Percentiles rank a stretch among this genome's conserved stretches.
Evolutionary conservation across 2,329 filamentous ascomycete genomes (phyloP).

Genomic region (Waltergamsia citrina): DNA sequence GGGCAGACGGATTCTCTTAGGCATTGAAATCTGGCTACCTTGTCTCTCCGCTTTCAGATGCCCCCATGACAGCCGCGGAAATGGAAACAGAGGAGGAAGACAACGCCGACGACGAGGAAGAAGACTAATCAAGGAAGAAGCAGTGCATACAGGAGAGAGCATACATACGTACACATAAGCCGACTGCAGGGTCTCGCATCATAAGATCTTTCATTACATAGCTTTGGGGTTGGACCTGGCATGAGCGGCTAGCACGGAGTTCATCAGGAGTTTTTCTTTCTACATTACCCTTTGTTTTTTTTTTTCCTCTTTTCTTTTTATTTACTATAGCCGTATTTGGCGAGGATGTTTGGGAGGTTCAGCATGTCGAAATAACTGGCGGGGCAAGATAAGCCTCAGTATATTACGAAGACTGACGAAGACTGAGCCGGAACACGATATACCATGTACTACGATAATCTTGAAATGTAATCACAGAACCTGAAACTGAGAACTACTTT

Average conservation of each 20-base stretch:
- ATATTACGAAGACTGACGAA: too few relatives aligned
- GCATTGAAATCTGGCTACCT: not conserved
- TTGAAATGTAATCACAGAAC: too few relatives aligned
- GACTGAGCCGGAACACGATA: not conserved
- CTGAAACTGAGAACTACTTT: not conserved
- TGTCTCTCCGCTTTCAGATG: not conserved
- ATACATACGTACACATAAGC: not conserved
- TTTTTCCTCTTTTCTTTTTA: too few relatives aligned
- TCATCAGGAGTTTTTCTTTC: too few relatives aligned
- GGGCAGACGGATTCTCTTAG: slow-evolving; percentile 20
- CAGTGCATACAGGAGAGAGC: not conserved
- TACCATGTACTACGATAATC: slow-evolving; percentile 1
- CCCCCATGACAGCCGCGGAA: not conserved
- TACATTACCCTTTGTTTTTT: not conserved
- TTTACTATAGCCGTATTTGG: too few relatives aligned
- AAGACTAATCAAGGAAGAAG: not conserved
- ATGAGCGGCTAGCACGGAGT: too few relatives aligned
- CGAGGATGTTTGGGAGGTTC: too few relatives aligned
- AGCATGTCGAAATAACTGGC: too few relatives aligned
- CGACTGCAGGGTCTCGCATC: too few relatives aligned
- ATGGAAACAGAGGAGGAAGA: not conserved
- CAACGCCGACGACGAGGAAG: not conserved
- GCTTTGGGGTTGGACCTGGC: too few relatives aligned
- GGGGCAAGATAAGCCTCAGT: too few relatives aligned
- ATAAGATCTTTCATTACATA: too few relatives aligned